Evolutionary conservation across 495 filamentous ascomycete species (phyloP).

Genomic region (Hypoxylon fuscum): DNA sequence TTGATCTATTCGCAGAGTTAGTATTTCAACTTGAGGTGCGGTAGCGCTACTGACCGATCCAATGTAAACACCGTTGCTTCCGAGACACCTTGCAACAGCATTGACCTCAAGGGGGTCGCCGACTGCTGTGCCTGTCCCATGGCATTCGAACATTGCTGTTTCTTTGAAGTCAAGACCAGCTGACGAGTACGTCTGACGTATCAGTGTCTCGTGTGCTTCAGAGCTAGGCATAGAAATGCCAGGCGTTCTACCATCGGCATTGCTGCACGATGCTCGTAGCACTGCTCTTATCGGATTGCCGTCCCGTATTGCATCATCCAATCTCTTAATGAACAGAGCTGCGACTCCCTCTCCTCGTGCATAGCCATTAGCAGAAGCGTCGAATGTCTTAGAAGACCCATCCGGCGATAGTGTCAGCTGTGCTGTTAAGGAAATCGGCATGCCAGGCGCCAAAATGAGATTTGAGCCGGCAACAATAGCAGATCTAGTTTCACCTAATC

Average conservation of each 20-base stretch:
- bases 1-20: background rate
- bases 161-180: constrained; percentile 46
- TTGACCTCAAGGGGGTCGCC: constrained; percentile 46
- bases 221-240: background rate
- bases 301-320: no score
- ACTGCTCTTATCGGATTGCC: no score
- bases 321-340: constrained; percentile 48
- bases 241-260: no score
- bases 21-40: background rate
- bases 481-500: constrained; percentile 35
- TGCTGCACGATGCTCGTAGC: no score
- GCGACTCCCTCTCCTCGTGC: constrained; percentile 22
- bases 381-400: constrained; percentile 44
- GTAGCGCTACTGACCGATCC: background rate
- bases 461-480: constrained; percentile 21
- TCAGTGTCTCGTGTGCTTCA: background rate
- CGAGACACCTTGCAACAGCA: constrained; percentile 34
- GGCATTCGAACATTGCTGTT: constrained; percentile 41
- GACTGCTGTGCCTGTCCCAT: constrained; percentile 36
- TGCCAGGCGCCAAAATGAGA: no score
- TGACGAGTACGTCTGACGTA: background rate
- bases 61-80: background rate
- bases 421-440: no score
- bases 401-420: constrained; percentile 28
- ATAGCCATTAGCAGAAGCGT: constrained; percentile 36